These are phyloP conservation scores for Mycosphaerella sp. DNA, from an alignment of 2,329 filamentous ascomycete genomes.

Conservation along the genomic window DNA sequence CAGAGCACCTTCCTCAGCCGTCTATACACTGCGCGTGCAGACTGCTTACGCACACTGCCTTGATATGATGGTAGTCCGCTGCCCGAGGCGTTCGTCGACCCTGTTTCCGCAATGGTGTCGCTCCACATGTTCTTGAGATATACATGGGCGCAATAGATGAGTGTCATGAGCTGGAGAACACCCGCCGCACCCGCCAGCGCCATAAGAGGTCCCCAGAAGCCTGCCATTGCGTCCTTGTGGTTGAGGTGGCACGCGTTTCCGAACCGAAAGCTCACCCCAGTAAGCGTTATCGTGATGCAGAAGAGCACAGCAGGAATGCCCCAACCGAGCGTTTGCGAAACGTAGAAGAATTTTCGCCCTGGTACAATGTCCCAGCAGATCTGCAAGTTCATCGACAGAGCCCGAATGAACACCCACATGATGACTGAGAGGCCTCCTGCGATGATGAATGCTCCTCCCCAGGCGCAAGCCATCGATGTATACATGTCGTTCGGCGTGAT, in stretches of 20 bases:
- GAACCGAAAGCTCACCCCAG: slow-evolving; percentile 91
- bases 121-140: slow-evolving; percentile 74
- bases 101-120: slow-evolving; percentile 53
- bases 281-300: slow-evolving; percentile 69
- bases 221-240: slow-evolving; percentile 71
- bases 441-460: slow-evolving; percentile 79
- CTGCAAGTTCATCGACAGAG: slow-evolving; percentile 81
- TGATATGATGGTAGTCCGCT: slow-evolving; percentile 61
- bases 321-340: slow-evolving; percentile 74
- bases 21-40: slow-evolving; percentile 79
- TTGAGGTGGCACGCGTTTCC: slow-evolving; percentile 92
- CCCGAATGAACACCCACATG: slow-evolving; percentile 86
- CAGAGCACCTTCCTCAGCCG: slow-evolving; percentile 79
- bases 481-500: slow-evolving; percentile 95
- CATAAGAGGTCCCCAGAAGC: slow-evolving; percentile 86
- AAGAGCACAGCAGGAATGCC: slow-evolving; percentile 72
- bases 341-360: slow-evolving; percentile 83
- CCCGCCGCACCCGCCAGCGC: slow-evolving; percentile 69
- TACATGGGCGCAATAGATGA: slow-evolving; percentile 84
- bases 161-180: slow-evolving; percentile 77
- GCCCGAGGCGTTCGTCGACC: slow-evolving; percentile 55
- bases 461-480: slow-evolving; percentile 72
- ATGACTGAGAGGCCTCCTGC: slow-evolving; percentile 78
- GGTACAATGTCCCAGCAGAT: slow-evolving; percentile 96
- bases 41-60: slow-evolving; percentile 70